Evolutionary conservation across 768 basidiomycete genomes (phyloP).

Genomic region (Naematelia aurantialba): DNA sequence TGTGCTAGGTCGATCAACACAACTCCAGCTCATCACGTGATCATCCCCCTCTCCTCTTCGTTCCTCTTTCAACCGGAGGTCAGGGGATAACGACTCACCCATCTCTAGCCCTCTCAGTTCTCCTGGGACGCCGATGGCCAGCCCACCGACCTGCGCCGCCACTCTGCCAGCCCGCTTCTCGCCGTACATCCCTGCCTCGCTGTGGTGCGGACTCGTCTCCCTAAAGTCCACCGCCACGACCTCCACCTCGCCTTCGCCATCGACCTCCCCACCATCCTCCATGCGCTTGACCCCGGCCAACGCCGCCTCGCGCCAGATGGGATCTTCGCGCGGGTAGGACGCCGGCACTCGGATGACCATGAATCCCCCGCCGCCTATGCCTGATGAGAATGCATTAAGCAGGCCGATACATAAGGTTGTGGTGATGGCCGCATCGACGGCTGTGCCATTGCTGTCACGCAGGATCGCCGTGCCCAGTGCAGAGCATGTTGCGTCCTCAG

Average conservation of each 20-base stretch:
- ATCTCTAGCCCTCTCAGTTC: slow-evolving; percentile 83
- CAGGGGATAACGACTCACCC: slow-evolving; percentile 32
- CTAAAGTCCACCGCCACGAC: slow-evolving; percentile 70
- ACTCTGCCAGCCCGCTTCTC: slow-evolving; percentile 53
- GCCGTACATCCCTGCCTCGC: slow-evolving; percentile 74
- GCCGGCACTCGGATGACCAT: slow-evolving; percentile 39
- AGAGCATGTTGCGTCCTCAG: slow-evolving; percentile 82
- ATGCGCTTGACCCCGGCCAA: slow-evolving; percentile 7
- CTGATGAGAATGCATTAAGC: slow-evolving; percentile 81
- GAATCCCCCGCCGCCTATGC: slow-evolving; percentile 48
- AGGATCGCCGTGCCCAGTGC: slow-evolving; percentile 73
- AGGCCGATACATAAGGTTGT: slow-evolving; percentile 66
- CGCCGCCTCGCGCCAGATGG: slow-evolving; percentile 3
- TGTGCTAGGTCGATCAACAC: slow-evolving; percentile 58
- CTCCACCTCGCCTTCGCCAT: slow-evolving; percentile 64
- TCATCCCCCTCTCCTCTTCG: too few species aligned
- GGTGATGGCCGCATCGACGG: slow-evolving; percentile 80
- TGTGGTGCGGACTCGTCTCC: slow-evolving; percentile 71
- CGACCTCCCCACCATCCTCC: slow-evolving; percentile 60
- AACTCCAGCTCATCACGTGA: too few species aligned
- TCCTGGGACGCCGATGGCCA: slow-evolving; percentile 85
- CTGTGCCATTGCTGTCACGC: slow-evolving; percentile 75
- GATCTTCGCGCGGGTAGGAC: slow-evolving; percentile 53
- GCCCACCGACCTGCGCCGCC: slow-evolving; percentile 66
- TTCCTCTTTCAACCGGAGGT: not conserved